Conservation (phyloP, 768 basidiomycete species). For the Phylloporus sp. region DNA sequence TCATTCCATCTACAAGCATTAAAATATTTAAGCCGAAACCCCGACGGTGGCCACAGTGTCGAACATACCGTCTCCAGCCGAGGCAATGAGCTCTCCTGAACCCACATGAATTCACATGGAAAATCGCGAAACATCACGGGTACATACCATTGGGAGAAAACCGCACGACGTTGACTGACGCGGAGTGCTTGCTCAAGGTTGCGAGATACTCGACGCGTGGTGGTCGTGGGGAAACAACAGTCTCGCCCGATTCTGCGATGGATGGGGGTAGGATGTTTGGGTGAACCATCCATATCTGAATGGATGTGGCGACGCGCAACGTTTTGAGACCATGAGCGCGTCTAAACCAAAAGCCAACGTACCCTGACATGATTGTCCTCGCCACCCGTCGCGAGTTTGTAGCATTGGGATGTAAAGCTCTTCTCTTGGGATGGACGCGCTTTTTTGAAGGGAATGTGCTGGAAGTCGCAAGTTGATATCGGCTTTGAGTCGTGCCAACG, state of each 20-base stretch:
- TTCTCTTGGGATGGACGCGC: constrained; percentile 60
- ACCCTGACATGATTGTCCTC: constrained; percentile 97
- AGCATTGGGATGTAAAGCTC: constrained; percentile 66
- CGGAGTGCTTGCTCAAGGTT: constrained; percentile 88
- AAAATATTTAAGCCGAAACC: not conserved
- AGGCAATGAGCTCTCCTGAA: constrained; percentile 86
- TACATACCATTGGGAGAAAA: constrained; percentile 88
- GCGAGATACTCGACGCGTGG: constrained; percentile 97
- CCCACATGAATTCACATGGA: constrained; percentile 1
- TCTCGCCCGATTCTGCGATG: constrained; percentile 38
- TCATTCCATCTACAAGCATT: constrained; percentile 76
- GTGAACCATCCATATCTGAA: constrained; percentile 89
- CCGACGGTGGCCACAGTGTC: constrained; percentile 1
- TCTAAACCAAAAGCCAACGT: constrained; percentile 35
- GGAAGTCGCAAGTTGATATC: constrained; percentile 96
- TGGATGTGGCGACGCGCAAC: constrained; percentile 5
- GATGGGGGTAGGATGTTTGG: constrained; percentile 79
- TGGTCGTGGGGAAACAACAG: constrained; percentile 42
- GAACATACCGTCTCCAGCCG: constrained; percentile 89
- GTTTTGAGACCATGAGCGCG: constrained; percentile 8
- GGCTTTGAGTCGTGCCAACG: constrained; percentile 96
- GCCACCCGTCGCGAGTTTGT: constrained; percentile 90
- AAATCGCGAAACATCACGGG: not conserved
- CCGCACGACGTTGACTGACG: constrained; percentile 92
- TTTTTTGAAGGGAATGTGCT: constrained; percentile 78